These are phyloP conservation scores for Spizellomyces sp. DNA, from an alignment of 192 early-diverging fungal species.

Conservation along the genomic window DNA sequence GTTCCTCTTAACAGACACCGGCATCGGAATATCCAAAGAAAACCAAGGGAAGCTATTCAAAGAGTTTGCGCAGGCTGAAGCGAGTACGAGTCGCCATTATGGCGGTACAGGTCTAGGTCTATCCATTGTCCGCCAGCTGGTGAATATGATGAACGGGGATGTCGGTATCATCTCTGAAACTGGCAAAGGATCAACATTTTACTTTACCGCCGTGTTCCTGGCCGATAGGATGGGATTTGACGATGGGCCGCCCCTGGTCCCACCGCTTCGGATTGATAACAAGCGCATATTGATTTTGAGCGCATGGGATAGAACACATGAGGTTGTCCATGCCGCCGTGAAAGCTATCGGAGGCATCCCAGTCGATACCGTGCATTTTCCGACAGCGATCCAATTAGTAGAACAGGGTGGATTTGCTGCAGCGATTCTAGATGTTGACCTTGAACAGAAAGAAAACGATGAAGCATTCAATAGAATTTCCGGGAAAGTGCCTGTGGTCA, in stretches of 20 bases:
- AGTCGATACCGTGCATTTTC: not conserved
- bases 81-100: constrained; percentile 53
- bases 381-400: no score
- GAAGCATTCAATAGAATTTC: constrained; percentile 3
- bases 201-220: constrained; percentile 54
- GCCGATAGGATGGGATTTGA: no score
- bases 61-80: constrained; percentile 80
- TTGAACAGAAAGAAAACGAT: not conserved
- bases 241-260: not conserved
- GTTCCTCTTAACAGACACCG: constrained; percentile 76
- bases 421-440: constrained; percentile 3
- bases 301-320: constrained; percentile 18
- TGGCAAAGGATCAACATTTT: constrained; percentile 77
- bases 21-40: constrained; percentile 82
- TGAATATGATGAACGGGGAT: constrained; percentile 75
- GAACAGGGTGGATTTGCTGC: not conserved
- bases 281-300: constrained; percentile 20
- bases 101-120: constrained; percentile 84
- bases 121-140: constrained; percentile 77
- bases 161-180: constrained; percentile 76
- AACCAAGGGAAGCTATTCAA: constrained; percentile 78
- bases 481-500: not conserved
- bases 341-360: constrained; percentile 4
- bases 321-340: constrained; percentile 16
- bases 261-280: not conserved